Conservation (phyloP, 2,329 filamentous ascomycete genomes). For the Paecilomyces variotii region DNA sequence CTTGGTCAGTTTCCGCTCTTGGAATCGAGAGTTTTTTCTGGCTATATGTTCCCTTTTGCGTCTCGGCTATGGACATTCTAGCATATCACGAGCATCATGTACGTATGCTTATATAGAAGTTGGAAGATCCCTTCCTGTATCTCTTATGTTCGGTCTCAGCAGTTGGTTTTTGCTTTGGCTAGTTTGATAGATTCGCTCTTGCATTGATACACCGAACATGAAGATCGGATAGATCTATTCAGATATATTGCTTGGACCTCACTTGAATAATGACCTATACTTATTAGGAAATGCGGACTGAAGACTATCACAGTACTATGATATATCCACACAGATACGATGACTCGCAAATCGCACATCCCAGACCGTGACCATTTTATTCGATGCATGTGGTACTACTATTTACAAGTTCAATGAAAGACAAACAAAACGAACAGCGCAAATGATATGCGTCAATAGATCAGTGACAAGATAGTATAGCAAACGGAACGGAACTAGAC, state of each 20-base stretch:
- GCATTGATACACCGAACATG: background rate
- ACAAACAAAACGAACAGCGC: background rate
- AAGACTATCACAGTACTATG: no score
- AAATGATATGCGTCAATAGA: background rate
- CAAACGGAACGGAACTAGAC: background rate
- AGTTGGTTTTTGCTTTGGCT: background rate
- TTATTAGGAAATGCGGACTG: no score
- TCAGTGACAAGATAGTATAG: background rate
- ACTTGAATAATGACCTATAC: no score
- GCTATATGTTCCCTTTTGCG: background rate
- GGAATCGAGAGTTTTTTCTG: background rate
- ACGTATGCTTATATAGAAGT: background rate
- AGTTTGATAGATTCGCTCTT: background rate
- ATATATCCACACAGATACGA: no score
- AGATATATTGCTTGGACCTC: background rate
- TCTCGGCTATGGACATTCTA: background rate
- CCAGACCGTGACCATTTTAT: background rate
- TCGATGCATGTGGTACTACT: background rate
- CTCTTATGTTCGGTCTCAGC: background rate
- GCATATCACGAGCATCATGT: background rate
- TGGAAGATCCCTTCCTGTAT: background rate
- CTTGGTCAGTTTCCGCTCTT: background rate
- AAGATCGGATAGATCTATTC: background rate
- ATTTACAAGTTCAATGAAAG: background rate
- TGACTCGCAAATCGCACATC: no score